Conservation (phyloP, 2,329 filamentous ascomycete genomes). For the Fusarium kyushuense region DNA sequence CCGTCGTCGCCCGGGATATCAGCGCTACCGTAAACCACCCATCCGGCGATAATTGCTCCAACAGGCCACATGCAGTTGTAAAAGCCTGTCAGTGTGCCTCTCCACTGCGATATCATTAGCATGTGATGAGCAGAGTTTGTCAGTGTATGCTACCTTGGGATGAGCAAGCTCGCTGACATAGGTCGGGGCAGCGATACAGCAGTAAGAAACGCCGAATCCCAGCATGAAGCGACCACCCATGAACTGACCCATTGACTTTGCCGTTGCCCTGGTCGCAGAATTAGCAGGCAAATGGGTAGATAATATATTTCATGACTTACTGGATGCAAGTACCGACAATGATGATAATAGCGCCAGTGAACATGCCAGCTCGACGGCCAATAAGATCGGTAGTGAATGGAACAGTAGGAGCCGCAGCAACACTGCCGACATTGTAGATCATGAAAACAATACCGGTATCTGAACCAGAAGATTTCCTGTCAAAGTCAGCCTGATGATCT, state of each 20-base stretch:
- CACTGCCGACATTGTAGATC: conserved; percentile 60
- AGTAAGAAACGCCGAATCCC: conserved; percentile 62
- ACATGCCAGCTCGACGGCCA: conserved; percentile 58
- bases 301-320: conserved; percentile 18
- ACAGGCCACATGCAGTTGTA: conserved; percentile 54
- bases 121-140: rapidly evolving
- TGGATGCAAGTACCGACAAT: conserved; percentile 57
- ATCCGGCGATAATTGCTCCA: conserved; percentile 66
- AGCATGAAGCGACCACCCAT: conserved; percentile 66
- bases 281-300: neutral
- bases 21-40: conserved; percentile 64
- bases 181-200: conserved; percentile 55
- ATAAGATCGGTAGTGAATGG: conserved; percentile 57
- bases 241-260: conserved; percentile 53
- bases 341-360: conserved; percentile 55
- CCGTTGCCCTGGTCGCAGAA: conserved; percentile 42
- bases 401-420: conserved; percentile 56
- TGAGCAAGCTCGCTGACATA: conserved; percentile 64
- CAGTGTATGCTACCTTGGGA: conserved; percentile 48
- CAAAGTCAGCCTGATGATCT: rapidly evolving
- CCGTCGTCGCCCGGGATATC: conserved; percentile 52
- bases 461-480: conserved; percentile 35
- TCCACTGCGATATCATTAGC: conserved; percentile 52
- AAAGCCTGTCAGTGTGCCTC: conserved; percentile 57
- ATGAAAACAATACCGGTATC: conserved; percentile 53